Base-by-base conservation (phyloP, 768 basidiomycete genomes). In the Trametes gibbosa region DNA sequence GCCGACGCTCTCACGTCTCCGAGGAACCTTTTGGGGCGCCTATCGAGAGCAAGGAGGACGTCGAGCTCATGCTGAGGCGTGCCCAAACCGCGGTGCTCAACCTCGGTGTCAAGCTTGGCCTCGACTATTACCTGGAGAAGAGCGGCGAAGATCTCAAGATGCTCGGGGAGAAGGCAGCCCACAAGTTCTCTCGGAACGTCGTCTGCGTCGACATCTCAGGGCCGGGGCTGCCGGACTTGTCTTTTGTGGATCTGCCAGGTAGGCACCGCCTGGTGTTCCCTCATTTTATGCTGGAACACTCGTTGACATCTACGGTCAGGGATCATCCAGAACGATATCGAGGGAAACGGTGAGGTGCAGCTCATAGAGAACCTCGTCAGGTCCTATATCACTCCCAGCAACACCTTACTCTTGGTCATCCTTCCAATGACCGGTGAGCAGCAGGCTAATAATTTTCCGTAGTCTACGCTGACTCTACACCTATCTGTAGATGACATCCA, bases 51-150 rank as follows among this genome's bases (percentile, higher is more conserved):
- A 79, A 74, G 25, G 32, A 27, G 1, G 66, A 74, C 0, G 79
- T 89, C 5, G 86, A 86, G 56, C 64, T 80, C 2, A 78, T 75
- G 69, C 75, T 89, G 10, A 78, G 84, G 9, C 76, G 85, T 3
- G 86, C 86, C 0, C 86, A 88, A 61, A 76, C 80, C 0, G 85
- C 84, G 0, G 76, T 85, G n/a, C 74, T 89, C 5, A 76, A 79
- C 50, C 81, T 81, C 0, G 68, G 73, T 13, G 53, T 76, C 12
- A n/a, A n/a, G n/a, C n/a, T n/a, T n/a, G 51, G 72, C 6, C 56
- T 75, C 72, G 53, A 21, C 10, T 37, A 41, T 3, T 63, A 67
- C 34, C 39, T 68, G 39, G 49, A 37, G 12, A 32, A 21, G 13
- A 42, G 53, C 23, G 45, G 23, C 8, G 45, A 46, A 17, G 45